These are phyloP conservation scores for Ocimum tenuiflorum DNA, from an alignment of 257 asterid genomes.

Conservation along the genomic window DNA sequence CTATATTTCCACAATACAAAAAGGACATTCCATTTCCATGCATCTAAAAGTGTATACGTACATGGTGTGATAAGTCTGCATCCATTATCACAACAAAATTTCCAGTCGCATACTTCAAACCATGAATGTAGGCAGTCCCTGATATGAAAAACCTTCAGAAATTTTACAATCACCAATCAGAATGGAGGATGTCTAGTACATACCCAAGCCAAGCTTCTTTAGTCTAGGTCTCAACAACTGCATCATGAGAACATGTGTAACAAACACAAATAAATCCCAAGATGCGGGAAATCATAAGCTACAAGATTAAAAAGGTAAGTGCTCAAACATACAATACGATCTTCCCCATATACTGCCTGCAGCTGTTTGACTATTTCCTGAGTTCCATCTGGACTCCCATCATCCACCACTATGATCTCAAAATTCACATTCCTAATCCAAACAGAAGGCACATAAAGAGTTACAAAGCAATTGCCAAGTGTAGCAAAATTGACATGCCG, in stretches of 20 bases:
- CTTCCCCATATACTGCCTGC: conserved; percentile 44
- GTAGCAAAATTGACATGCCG: neutral
- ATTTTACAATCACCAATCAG: neutral
- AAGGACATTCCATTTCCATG: neutral
- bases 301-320: conserved; percentile 1
- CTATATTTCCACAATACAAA: neutral
- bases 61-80: conserved; percentile 46
- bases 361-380: too few species aligned
- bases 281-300: neutral
- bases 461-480: conserved; percentile 6
- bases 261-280: neutral
- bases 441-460: neutral
- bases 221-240: conserved; percentile 90
- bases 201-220: too few species aligned
- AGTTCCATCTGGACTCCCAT: conserved; percentile 86
- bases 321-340: conserved; percentile 57
- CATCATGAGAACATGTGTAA: neutral
- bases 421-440: too few species aligned
- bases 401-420: conserved; percentile 55
- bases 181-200: too few species aligned
- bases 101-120: conserved; percentile 48
- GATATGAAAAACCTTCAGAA: neutral
- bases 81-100: too few species aligned
- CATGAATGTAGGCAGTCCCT: conserved; percentile 71
- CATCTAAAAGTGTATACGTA: too few species aligned